phyloP scores from a whole-genome alignment of 495 filamentous ascomycete genomes.

The Pyrenula massariospora region DNA sequence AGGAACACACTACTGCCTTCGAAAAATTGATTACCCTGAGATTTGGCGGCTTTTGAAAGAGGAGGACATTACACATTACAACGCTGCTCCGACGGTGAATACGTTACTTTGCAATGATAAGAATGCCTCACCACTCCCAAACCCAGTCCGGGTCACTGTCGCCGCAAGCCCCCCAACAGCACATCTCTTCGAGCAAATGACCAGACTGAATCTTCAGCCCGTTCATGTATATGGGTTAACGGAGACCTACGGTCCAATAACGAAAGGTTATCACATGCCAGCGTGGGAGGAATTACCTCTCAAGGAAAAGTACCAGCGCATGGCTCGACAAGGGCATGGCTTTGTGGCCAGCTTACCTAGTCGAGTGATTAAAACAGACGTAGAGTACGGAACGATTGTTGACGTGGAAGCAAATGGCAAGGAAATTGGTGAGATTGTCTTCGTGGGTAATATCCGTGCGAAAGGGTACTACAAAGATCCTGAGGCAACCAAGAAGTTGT shows the following conservation, averaged over 20 bases:
- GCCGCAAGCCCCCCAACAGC: slow-evolving; percentile 83
- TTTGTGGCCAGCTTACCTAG: slow-evolving; percentile 75
- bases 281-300: slow-evolving; percentile 60
- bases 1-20: slow-evolving; percentile 87
- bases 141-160: slow-evolving; percentile 78
- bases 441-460: slow-evolving; percentile 82
- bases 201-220: slow-evolving; percentile 69
- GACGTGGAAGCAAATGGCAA: slow-evolving; percentile 73
- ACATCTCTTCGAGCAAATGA: slow-evolving; percentile 89
- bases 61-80: slow-evolving; percentile 85
- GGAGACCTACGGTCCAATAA: slow-evolving; percentile 93
- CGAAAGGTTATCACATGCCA: slow-evolving; percentile 79
- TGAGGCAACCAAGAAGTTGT: slow-evolving; percentile 78
- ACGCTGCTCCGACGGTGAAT: slow-evolving; percentile 92
- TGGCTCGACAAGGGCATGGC: slow-evolving; percentile 92
- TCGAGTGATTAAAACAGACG: slow-evolving; percentile 71
- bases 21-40: slow-evolving; percentile 87
- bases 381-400: slow-evolving; percentile 50
- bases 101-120: slow-evolving; percentile 72
- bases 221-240: slow-evolving; percentile 95
- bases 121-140: slow-evolving; percentile 55
- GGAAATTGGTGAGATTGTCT: slow-evolving; percentile 91
- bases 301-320: slow-evolving; percentile 66
- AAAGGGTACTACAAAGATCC: slow-evolving; percentile 87
- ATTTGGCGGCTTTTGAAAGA: slow-evolving; percentile 83